These are phyloP conservation scores for Silene noctiflora DNA, from an alignment of 179 eudicot species.

Conservation along the genomic window DNA sequence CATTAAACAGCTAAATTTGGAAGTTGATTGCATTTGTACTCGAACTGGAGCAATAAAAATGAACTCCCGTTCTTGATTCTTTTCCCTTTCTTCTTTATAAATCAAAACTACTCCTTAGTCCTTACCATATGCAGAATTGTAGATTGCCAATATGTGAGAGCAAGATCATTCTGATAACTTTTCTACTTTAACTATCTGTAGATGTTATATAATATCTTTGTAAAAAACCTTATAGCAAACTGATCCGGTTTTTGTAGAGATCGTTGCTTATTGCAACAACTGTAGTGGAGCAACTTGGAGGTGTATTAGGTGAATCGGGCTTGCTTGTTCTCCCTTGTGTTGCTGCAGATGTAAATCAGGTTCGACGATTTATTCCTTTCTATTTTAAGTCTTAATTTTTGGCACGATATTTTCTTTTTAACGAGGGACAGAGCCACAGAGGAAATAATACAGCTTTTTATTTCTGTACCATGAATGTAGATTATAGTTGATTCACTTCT, in stretches of 20 bases:
- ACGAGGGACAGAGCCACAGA: background rate
- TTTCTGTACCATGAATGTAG: constrained; percentile 31
- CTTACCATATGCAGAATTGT: too few relatives aligned
- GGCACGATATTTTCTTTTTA: too few relatives aligned
- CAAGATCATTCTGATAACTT: too few relatives aligned
- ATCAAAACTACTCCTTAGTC: too few relatives aligned
- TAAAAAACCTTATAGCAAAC: background rate
- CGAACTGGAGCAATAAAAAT: too few relatives aligned
- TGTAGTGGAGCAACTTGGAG: constrained; percentile 46
- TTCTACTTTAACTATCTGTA: background rate
- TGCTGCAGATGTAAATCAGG: constrained; percentile 50
- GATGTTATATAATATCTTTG: background rate
- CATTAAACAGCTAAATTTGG: too few relatives aligned
- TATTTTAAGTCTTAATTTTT: background rate
- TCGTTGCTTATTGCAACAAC: constrained; percentile 40
- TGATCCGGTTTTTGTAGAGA: constrained; percentile 29
- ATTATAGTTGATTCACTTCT: constrained; percentile 43
- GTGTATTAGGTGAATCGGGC: constrained; percentile 41
- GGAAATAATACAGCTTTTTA: constrained; percentile 14
- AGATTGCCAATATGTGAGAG: too few relatives aligned
- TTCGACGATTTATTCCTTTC: constrained; percentile 16
- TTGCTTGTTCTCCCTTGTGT: constrained; percentile 46
- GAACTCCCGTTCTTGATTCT: too few relatives aligned
- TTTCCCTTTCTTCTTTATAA: too few relatives aligned
- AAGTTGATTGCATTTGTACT: too few relatives aligned